Percentiles rank a stretch among this genome's conserved stretches.
phyloP scores from a whole-genome alignment of 169 alveolate genomes.

The Plasmodium malariae region DNA sequence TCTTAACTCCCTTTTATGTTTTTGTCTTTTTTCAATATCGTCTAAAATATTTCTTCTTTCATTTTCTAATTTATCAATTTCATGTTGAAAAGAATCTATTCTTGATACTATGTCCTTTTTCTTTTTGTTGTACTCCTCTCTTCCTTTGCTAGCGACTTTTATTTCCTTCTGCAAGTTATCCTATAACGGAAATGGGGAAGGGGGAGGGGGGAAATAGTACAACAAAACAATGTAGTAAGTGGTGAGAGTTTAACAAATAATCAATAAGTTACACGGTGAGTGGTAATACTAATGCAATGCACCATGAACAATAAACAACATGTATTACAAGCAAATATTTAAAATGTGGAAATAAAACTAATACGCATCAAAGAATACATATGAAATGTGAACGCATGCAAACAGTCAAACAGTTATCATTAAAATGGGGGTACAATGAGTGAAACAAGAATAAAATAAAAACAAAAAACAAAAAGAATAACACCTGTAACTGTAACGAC shows the following conservation, averaged over 20 bases:
- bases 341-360: neutral
- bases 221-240: neutral
- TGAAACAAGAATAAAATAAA: no score
- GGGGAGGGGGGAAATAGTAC: conserved; percentile 11
- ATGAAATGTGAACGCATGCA: no score
- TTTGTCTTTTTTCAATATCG: conserved; percentile 81
- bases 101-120: conserved; percentile 79
- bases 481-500: no score
- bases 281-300: no score
- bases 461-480: no score
- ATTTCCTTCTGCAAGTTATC: conserved; percentile 79
- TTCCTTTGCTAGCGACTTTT: conserved; percentile 80
- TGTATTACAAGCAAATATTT: no score
- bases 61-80: conserved; percentile 80
- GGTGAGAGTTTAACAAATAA: no score
- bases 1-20: conserved; percentile 81
- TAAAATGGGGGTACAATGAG: no score
- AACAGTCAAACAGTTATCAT: no score
- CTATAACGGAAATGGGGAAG: conserved; percentile 76
- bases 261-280: no score
- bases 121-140: conserved; percentile 78
- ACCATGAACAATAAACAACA: no score
- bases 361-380: neutral
- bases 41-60: conserved; percentile 80
- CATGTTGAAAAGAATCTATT: conserved; percentile 80